Evolutionary conservation across 805 yeast genomes (phyloP).

Genomic region (Wickerhamiella azymoides): DNA sequence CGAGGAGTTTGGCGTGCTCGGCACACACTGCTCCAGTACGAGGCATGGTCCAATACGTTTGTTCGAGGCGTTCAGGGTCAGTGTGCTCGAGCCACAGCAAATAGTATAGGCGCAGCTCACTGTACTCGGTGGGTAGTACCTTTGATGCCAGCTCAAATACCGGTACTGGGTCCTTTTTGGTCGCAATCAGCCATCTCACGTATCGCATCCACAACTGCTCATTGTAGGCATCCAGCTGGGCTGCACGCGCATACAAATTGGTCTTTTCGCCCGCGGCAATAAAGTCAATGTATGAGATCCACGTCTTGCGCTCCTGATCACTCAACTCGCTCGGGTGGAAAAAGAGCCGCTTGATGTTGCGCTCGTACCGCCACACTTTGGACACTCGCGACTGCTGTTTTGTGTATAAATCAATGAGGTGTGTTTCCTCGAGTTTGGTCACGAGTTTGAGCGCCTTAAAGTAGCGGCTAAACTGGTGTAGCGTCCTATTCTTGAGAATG

Average conservation of each 20-base stretch:
- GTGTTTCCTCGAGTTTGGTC: slow-evolving; percentile 25
- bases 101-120: slow-evolving; percentile 20
- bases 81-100: slow-evolving; percentile 22
- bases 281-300: slow-evolving; percentile 51
- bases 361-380: slow-evolving; percentile 60
- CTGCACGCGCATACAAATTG: slow-evolving; percentile 54
- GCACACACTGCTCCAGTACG: not conserved
- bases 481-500: slow-evolving; percentile 11
- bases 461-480: slow-evolving; percentile 77
- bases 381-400: slow-evolving; percentile 37
- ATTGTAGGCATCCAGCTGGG: slow-evolving; percentile 38
- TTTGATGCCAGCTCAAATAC: slow-evolving; percentile 41
- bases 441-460: slow-evolving; percentile 32
- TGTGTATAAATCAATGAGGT: slow-evolving; percentile 39
- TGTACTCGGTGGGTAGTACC: slow-evolving; percentile 20
- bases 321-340: slow-evolving; percentile 40
- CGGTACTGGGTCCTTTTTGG: slow-evolving; percentile 13
- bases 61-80: slow-evolving; percentile 17
- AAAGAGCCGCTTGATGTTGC: slow-evolving; percentile 39
- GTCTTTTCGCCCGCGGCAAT: slow-evolving; percentile 32
- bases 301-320: slow-evolving; percentile 33
- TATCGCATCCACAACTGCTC: slow-evolving; percentile 60
- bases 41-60: slow-evolving; percentile 12
- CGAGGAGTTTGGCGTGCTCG: slow-evolving; percentile 1
- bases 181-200: slow-evolving; percentile 35